These are phyloP conservation scores for Phytophthora fragariaefolia DNA, from an alignment of 352 stramenopile species.

Conservation along the genomic window DNA sequence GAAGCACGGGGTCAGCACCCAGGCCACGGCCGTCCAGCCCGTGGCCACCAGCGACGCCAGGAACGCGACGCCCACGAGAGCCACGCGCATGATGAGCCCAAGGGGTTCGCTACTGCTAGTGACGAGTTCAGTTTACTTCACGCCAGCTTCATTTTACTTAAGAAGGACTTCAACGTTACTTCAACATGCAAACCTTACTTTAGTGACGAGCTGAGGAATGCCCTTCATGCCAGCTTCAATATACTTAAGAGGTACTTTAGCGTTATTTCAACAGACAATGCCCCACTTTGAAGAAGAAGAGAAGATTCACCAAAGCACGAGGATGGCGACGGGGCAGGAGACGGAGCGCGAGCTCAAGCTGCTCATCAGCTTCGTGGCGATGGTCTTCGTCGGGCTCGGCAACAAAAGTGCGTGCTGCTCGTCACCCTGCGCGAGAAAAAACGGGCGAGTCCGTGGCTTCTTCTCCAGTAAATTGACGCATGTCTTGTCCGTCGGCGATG, in stretches of 20 bases:
- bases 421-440: neutral
- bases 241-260: too few species aligned
- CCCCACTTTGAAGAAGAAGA: neutral
- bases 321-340: constrained; percentile 33
- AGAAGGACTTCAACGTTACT: too few species aligned
- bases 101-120: too few species aligned
- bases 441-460: too few species aligned
- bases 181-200: too few species aligned
- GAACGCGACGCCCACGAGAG: constrained; percentile 56
- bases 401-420: constrained; percentile 74
- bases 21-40: constrained; percentile 56
- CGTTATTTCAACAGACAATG: too few species aligned
- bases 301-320: neutral
- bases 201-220: too few species aligned
- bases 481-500: constrained; percentile 14
- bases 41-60: constrained; percentile 59
- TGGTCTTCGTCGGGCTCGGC: constrained; percentile 84
- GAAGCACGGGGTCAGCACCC: constrained; percentile 68
- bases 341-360: constrained; percentile 69
- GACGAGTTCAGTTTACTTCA: too few species aligned
- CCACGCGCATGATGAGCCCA: constrained; percentile 51
- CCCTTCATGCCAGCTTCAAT: too few species aligned
- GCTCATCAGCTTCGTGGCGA: constrained; percentile 79
- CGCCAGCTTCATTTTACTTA: too few species aligned
- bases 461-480: constrained; percentile 54